Evolutionary conservation across 768 basidiomycete species (phyloP).

Genomic region (Gautieria morchelliformis): DNA sequence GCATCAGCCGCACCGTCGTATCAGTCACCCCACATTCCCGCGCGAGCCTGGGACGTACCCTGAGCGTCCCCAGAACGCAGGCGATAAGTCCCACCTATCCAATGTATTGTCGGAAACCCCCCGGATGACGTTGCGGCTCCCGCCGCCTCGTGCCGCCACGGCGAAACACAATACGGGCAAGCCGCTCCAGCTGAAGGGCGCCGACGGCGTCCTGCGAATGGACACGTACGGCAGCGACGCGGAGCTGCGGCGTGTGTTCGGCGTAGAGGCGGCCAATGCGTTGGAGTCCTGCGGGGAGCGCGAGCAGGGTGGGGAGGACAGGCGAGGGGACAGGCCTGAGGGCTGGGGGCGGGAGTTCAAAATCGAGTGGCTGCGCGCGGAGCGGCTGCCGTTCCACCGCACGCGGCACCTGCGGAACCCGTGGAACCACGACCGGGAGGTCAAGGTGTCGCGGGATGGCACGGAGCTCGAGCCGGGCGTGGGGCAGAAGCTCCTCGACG

Average conservation of each 20-base stretch:
- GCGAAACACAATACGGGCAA: not conserved
- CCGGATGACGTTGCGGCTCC: not conserved
- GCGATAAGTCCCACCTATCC: not conserved
- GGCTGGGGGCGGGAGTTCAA: slow-evolving; percentile 74
- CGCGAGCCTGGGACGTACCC: not conserved
- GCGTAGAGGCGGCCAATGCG: not conserved
- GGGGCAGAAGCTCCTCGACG: slow-evolving; percentile 56
- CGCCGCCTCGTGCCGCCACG: not conserved
- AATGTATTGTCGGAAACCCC: not conserved
- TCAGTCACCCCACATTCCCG: not conserved
- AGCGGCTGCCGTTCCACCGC: slow-evolving; percentile 61
- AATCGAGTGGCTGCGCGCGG: slow-evolving; percentile 72
- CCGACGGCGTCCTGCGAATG: not conserved
- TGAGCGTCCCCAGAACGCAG: not conserved
- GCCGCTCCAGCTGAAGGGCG: not conserved
- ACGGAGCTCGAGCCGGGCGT: slow-evolving; percentile 83
- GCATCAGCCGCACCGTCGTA: slow-evolving; percentile 23
- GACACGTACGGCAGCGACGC: not conserved
- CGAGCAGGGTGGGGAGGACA: slow-evolving; percentile 8
- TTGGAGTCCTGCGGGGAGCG: not conserved
- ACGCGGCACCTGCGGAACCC: slow-evolving; percentile 80
- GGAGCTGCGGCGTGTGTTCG: not conserved
- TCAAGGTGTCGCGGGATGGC: slow-evolving; percentile 81
- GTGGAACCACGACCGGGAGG: slow-evolving; percentile 82
- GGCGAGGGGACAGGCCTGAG: slow-evolving; percentile 12